Percentiles rank a stretch among this genome's conserved stretches.
These are phyloP conservation scores for Xylaria polymorpha DNA, from an alignment of 2,329 filamentous ascomycete genomes.

Conservation along the genomic window DNA sequence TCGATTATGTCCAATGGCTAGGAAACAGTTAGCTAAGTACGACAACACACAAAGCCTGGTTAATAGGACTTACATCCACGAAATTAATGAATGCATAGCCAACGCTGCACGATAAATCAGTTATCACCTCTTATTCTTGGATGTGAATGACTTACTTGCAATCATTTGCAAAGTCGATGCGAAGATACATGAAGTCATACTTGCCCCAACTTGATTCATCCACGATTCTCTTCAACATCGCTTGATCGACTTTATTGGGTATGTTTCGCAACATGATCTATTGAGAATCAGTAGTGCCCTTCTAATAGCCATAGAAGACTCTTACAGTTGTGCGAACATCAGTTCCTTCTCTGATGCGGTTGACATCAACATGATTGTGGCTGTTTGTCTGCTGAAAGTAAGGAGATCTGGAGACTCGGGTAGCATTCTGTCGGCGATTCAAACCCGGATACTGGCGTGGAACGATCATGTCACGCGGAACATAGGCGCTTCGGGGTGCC, in stretches of 20 bases:
- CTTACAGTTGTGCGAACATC: slow-evolving; percentile 81
- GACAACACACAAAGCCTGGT: not conserved
- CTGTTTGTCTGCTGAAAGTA: slow-evolving; percentile 62
- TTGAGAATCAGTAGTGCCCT: slow-evolving; percentile 13
- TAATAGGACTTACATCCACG: slow-evolving; percentile 69
- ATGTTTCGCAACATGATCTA: slow-evolving; percentile 96
- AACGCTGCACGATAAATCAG: slow-evolving; percentile 68
- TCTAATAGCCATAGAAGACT: slow-evolving; percentile 23
- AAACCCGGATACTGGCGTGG: slow-evolving; percentile 53
- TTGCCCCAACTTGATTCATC: slow-evolving; percentile 82
- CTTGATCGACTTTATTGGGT: slow-evolving; percentile 86
- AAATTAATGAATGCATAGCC: slow-evolving; percentile 99
- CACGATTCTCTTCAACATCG: slow-evolving; percentile 80
- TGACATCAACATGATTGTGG: slow-evolving; percentile 72
- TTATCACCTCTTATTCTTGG: slow-evolving; percentile 39
- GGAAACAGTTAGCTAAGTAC: slow-evolving; percentile 55
- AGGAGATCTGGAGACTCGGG: slow-evolving; percentile 59
- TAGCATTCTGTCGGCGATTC: slow-evolving; percentile 62
- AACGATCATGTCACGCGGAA: slow-evolving; percentile 54
- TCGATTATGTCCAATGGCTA: slow-evolving; percentile 79
- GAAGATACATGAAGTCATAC: slow-evolving; percentile 95
- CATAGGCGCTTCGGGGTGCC: slow-evolving; percentile 42
- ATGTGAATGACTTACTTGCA: slow-evolving; percentile 73
- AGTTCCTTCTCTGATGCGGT: slow-evolving; percentile 70
- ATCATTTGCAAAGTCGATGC: slow-evolving; percentile 87